Base-by-base conservation (phyloP, 495 filamentous ascomycete species). In the Neurospora sp. region DNA sequence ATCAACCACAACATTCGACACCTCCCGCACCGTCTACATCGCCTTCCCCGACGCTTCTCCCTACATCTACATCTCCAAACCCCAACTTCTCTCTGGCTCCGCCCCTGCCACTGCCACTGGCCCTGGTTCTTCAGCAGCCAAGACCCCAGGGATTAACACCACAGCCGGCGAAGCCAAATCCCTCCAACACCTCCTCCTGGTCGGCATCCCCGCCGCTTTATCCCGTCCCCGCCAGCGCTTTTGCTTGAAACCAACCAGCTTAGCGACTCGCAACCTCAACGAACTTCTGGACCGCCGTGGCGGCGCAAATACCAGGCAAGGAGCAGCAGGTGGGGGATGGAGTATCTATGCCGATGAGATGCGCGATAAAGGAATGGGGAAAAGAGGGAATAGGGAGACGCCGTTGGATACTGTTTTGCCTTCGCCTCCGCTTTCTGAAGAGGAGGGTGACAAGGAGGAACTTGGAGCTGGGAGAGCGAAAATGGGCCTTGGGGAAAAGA, bases 1-100 rank as follows among this genome's bases (percentile, higher is more conserved):
- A 16, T 5, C 14, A 16, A 44, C 71, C 3, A 77, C 80, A 2
- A 81, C 74, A 44, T 81, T 89, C 80, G 82, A 89, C 78, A 80
- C 85, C 16, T 88, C 90, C 31, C 86, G 88, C 39, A 88, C 90
- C 4, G 84, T 97, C 59, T 94, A 91, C 76, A 81, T 95, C 73
- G 91, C 90, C 8, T 95, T 96, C 77, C 93, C 93, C 0, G 89
- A 94, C 75, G 89, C 87, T 68, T 90, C 90, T 38, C 91, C 93
- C 0, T 89, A 88, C 75, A 81, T 96, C 39, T 96, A 91, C 76
- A 88, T 92, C 35, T 92, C 91, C 38, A 87, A 81, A 65, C 79
- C 82, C 14, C 78, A 83, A 70, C 72, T 85, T 38, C 75, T 83
- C 38, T 35, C 53, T 1, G 72, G 78, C 16, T 65, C 75, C 3